These are phyloP conservation scores for Rachicladosporium sp. DNA, from an alignment of 2,329 filamentous ascomycete species.

Conservation along the genomic window DNA sequence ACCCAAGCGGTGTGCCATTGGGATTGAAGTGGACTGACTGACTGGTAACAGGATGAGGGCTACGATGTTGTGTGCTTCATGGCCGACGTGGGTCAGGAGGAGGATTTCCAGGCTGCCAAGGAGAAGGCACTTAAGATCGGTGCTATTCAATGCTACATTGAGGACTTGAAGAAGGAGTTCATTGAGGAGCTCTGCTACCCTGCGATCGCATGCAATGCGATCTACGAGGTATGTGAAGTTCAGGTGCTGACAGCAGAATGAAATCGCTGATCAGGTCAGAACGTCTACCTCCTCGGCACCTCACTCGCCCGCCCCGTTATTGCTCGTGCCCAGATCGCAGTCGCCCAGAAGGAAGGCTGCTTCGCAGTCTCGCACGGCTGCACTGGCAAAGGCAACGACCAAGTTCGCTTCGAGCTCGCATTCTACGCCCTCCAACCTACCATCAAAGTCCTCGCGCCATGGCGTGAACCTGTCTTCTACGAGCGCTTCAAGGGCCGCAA, in stretches of 20 bases:
- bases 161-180: slow-evolving; percentile 56
- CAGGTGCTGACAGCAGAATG: too few relatives aligned
- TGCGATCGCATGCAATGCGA: slow-evolving; percentile 58
- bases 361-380: slow-evolving; percentile 38
- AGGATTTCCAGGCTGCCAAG: slow-evolving; percentile 62
- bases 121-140: slow-evolving; percentile 60
- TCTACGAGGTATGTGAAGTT: slow-evolving; percentile 29
- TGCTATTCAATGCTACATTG: slow-evolving; percentile 49
- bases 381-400: slow-evolving; percentile 54
- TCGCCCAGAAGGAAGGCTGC: slow-evolving; percentile 51
- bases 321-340: slow-evolving; percentile 52
- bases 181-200: slow-evolving; percentile 71
- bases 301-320: slow-evolving; percentile 58
- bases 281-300: slow-evolving; percentile 46
- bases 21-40: slow-evolving; percentile 16
- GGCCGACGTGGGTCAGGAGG: slow-evolving; percentile 50
- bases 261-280: slow-evolving; percentile 20
- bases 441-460: slow-evolving; percentile 64
- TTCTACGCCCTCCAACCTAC: slow-evolving; percentile 50
- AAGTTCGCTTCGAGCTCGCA: slow-evolving; percentile 53
- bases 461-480: slow-evolving; percentile 59
- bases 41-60: slow-evolving; percentile 32
- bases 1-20: background rate
- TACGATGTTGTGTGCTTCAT: slow-evolving; percentile 56
- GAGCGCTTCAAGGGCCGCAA: slow-evolving; percentile 58